A percentile compares a stretch with the other conserved stretches of the same genome.
Conservation (phyloP, 805 yeast species). For the Metahyphopichia silvanorum region DNA sequence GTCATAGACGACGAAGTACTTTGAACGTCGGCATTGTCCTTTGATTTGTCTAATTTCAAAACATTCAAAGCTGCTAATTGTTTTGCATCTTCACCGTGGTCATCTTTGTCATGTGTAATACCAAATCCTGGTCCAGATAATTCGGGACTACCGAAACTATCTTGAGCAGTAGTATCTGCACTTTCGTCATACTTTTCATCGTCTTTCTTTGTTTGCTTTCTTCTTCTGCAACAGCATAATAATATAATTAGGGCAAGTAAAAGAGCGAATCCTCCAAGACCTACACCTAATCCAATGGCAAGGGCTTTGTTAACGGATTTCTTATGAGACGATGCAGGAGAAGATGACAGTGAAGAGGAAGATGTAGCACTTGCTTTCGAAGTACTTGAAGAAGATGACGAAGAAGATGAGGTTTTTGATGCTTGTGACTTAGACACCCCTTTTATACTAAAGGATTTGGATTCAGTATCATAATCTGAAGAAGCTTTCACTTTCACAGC, state of each 20-base stretch:
- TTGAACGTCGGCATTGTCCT: conserved; percentile 16
- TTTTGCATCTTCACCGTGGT: conserved; percentile 23
- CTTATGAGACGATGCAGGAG: conserved; percentile 25
- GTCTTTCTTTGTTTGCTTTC: conserved; percentile 20
- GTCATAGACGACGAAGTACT: conserved; percentile 51
- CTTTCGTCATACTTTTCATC: conserved; percentile 10
- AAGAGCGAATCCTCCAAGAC: conserved; percentile 60
- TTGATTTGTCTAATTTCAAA: conserved; percentile 46
- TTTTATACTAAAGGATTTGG: conserved; percentile 45
- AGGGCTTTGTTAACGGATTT: conserved; percentile 47
- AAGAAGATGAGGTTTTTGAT: conserved; percentile 20
- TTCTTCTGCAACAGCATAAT: conserved; percentile 50
- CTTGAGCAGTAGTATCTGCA: conserved; percentile 12
- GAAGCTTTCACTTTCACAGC: conserved; percentile 27
- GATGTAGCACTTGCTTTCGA: conserved; percentile 28
- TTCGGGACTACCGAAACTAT: conserved; percentile 19
- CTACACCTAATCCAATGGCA: conserved; percentile 93
- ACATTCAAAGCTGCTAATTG: conserved; percentile 51
- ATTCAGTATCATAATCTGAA: conserved; percentile 25
- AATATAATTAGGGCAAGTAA: conserved; percentile 48
- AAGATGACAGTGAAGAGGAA: conserved; percentile 19
- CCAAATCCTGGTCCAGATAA: conserved; percentile 37
- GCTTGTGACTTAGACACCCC: conserved; percentile 41
- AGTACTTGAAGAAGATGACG: conserved; percentile 17
- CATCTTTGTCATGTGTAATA: conserved; percentile 19